Evolutionary conservation across 352 stramenopile genomes (phyloP).

Genomic region (Pythium aquatile): DNA sequence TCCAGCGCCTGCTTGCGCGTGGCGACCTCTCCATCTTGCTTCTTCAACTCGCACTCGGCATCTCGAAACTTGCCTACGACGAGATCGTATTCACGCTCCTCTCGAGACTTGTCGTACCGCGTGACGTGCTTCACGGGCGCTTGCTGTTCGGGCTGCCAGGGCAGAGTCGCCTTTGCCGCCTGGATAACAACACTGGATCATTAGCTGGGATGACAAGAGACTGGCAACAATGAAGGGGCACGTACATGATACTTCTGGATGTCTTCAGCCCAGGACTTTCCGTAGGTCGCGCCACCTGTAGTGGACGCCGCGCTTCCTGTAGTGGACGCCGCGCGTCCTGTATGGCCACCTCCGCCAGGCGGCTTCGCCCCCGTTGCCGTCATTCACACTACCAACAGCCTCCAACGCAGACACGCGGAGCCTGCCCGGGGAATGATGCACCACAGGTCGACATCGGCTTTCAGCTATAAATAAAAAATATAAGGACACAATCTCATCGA

Average conservation of each 20-base stretch:
- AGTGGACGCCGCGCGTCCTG: neutral
- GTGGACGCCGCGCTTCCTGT: neutral
- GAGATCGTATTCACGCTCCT: constrained; percentile 72
- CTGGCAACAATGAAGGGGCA: neutral
- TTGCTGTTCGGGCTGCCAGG: constrained; percentile 59
- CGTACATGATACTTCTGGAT: constrained; percentile 58
- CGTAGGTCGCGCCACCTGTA: constrained; percentile 8
- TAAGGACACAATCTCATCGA: neutral
- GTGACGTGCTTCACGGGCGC: constrained; percentile 59
- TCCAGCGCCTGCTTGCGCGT: constrained; percentile 41
- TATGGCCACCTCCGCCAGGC: neutral
- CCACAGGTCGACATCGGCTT: neutral
- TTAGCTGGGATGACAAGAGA: neutral
- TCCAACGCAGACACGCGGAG: neutral
- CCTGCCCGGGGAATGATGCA: neutral
- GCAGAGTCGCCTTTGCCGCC: constrained; percentile 57
- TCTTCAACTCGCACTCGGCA: constrained; percentile 40
- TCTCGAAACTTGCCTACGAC: constrained; percentile 67
- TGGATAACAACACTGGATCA: constrained; percentile 11
- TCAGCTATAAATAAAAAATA: neutral
- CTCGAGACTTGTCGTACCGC: constrained; percentile 61
- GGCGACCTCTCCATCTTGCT: constrained; percentile 33
- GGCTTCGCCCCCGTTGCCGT: neutral
- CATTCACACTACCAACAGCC: constrained; percentile 2
- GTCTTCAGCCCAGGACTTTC: constrained; percentile 48